Percentiles rank a stretch among this genome's conserved stretches.
Conservation (phyloP, 2,329 filamentous ascomycete species). For the Reticulascus tulasneorum region DNA sequence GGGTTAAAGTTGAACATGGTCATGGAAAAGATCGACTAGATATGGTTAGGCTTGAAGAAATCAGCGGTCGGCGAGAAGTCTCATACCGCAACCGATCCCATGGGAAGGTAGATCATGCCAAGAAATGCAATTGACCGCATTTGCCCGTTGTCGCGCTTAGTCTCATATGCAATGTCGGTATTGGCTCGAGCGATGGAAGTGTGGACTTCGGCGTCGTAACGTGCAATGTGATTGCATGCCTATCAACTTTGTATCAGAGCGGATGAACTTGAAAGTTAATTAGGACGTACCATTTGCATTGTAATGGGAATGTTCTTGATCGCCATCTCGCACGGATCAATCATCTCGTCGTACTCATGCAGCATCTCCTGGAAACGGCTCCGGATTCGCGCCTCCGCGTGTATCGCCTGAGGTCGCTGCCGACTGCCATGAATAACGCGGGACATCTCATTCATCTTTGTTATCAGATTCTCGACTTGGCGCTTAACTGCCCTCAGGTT, state of each 20-base stretch:
- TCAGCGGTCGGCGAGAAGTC: too few species aligned
- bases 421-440: too few species aligned
- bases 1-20: slow-evolving; percentile 20
- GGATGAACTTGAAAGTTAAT: too few species aligned
- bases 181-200: slow-evolving; percentile 18
- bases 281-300: slow-evolving; percentile 21
- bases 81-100: slow-evolving; percentile 22
- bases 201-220: slow-evolving; percentile 20
- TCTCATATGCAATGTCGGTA: slow-evolving; percentile 18
- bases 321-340: slow-evolving; percentile 22
- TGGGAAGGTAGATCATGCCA: slow-evolving; percentile 24
- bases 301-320: slow-evolving; percentile 21
- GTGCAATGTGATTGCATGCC: slow-evolving; percentile 24
- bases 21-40: slow-evolving; percentile 23
- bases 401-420: too few species aligned
- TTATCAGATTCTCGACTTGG: neutral
- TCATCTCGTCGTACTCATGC: slow-evolving; percentile 24
- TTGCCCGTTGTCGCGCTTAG: slow-evolving; percentile 20
- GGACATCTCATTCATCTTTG: neutral
- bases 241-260: too few species aligned
- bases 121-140: slow-evolving; percentile 25
- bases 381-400: too few species aligned
- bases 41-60: neutral
- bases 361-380: too few species aligned
- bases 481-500: slow-evolving; percentile 4